Base-by-base conservation (phyloP, 1,284 basidiomycete genomes). In the Mrakiaceae sp. region DNA sequence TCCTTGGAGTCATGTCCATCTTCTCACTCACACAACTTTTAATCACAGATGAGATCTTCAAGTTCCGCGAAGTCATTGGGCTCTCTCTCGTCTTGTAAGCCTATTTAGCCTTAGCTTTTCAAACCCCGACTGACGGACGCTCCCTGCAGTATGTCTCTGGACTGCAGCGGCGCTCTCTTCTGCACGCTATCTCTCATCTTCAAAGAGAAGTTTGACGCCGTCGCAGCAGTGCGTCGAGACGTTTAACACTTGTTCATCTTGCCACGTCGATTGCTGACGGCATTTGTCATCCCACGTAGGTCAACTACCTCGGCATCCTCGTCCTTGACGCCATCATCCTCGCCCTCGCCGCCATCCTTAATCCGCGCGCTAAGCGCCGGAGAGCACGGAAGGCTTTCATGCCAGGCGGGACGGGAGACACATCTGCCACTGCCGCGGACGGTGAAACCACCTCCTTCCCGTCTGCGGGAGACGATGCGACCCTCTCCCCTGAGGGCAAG, bases 301-400 rank as follows among this genome's bases (percentile, higher is more conserved):
- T 7, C 51, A 66, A 66, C 49, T 66, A 66, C 70, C 40, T 75
- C 75, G 53, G 77, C 75, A 60, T 95, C 90, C 64, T 86, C 84
- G 71, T 96, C 90, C 72, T 92, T 88, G 71, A 98, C 96, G 74
- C 97, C 96, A 73, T 88, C 86, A 68, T 87, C 85, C 79, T 89
- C 82, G 70, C 78, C 79, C 68, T 79, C 75, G 12, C 77, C 76
- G 60, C 79, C 75, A 52, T 83, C 83, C 64, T 75, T 74, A 64
- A 87, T 77, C 63, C 52, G 67, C 70, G 64, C 69, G 69, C 43
- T 69, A 72, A 57, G 73, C 75, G 58, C 73, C 75, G 62, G 27
- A 27, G 27, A 27, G 27, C 27, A 27, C 27, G 27, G 27, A 27
- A 27, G 27, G 27, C 27, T 27, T 27, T 2, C 27, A 27, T 27